A percentile compares a stretch with the other conserved stretches of the same genome.
Evolutionary conservation across 768 basidiomycete genomes (phyloP).

Genomic region (Lentinula guzmanii): DNA sequence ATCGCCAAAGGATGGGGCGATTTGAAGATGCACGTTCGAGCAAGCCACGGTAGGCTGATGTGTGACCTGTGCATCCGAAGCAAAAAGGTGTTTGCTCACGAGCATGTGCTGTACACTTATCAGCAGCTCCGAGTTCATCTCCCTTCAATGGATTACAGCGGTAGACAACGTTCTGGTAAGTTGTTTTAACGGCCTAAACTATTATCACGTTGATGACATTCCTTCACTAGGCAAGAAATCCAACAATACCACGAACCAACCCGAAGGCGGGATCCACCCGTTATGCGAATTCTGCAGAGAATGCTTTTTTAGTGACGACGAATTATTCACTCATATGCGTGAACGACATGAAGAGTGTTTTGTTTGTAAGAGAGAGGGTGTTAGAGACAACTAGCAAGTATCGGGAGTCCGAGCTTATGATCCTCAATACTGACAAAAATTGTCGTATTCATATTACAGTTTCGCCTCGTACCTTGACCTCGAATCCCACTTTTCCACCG

Average conservation of each 20-base stretch:
- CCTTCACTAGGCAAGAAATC: neutral
- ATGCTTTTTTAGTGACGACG: conserved; percentile 90
- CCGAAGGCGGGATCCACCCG: conserved; percentile 72
- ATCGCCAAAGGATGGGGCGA: conserved; percentile 87
- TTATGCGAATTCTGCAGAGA: conserved; percentile 88
- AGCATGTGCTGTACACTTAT: conserved; percentile 79
- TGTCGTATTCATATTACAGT: conserved; percentile 40
- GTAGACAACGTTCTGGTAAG: neutral
- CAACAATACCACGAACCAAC: conserved; percentile 22
- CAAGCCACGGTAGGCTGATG: conserved; percentile 68
- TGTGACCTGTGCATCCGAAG: conserved; percentile 85
- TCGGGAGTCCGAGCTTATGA: neutral
- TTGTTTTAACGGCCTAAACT: neutral
- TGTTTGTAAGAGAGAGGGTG: conserved; percentile 78
- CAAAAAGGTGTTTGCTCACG: conserved; percentile 95
- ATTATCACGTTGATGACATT: neutral
- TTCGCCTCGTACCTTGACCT: conserved; percentile 18
- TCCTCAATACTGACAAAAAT: conserved; percentile 71
- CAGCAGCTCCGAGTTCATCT: conserved; percentile 65
- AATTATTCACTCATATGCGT: conserved; percentile 90
- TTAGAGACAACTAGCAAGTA: conserved; percentile 80
- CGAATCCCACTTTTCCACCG: conserved; percentile 72
- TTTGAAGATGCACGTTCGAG: conserved; percentile 78
- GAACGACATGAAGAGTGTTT: conserved; percentile 96
- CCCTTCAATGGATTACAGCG: conserved; percentile 54